Base-by-base conservation (phyloP, 2,329 filamentous ascomycete species). In the Alternaria atra region DNA sequence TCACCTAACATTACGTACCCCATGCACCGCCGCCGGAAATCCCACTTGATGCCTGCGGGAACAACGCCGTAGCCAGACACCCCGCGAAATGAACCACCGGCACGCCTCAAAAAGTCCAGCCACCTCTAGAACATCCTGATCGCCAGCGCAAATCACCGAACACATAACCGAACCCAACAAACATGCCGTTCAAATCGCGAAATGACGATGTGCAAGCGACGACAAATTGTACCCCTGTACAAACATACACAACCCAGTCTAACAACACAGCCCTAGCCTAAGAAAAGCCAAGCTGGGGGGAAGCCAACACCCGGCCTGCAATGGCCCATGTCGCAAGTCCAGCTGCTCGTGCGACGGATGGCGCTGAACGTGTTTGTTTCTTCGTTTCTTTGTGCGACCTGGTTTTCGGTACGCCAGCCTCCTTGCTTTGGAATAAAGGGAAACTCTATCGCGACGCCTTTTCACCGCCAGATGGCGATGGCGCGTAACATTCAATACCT, bases 61-160 rank as follows among this genome's bases (percentile, higher is more conserved):
- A 44, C 42, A 48, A 13, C 17, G 30, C 30, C 46, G 44, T 29
- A 48, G 29, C 30, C 44, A 32, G 44, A 2, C 44, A 34, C 30
- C 46, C 46, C 46, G 30, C 30, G 46, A 32, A 48, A 48, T 35
- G 46, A 48, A 48, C 30, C 46, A 48, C 46, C 46, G 46, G 46
- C 30, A 4, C 30, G 46, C 46, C 30, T 50, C 30, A 50, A 30
- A 27, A 50, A 50, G 32, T 37, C 30, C 46, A 50, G 46, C 46
- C 46, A 50, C 32, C 20, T 37, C 46, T 50, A 50, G 46, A 50
- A 34, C 30, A 46, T 15, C n/a, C 30, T 20, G 46, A 37, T 50
- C 30, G 2, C 3, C 46, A 50, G 23, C 13, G 10, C 46, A 50
- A 50, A 50, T 50, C 46, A 50, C 46, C 46, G 46, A 35, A 7